Base-by-base conservation (phyloP, 345 rosid species). In the Clarkia xantiana region DNA sequence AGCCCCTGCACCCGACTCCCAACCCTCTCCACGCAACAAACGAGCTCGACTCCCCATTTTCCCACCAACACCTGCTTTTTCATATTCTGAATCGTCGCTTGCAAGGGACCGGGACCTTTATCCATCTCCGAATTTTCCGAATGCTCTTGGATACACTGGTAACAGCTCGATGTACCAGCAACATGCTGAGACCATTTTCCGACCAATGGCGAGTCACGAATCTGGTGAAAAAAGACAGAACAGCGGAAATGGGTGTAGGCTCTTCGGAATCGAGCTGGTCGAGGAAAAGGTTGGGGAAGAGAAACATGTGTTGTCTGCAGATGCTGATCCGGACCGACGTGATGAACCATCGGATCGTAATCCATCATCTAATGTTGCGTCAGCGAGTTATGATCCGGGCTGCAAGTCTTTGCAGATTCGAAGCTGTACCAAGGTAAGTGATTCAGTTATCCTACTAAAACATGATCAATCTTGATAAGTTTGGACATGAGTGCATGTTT, bases 371-470 rank as follows among this genome's bases (percentile, higher is more conserved):
- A 80, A 75, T 65, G 52, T 73, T 63, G 86, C 91, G 52, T 75
- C 81, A 2, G 64, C 52, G 45, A 75, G 86, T 66, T 73, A 78
- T 67, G 97, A 87, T 59, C n/a, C n/a, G n/a, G n/a, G n/a, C n/a
- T n/a, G n/a, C n/a, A n/a, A n/a, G n/a, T n/a, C n/a, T n/a, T 82
- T 79, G 68, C 95, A 82, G 63, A 76, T 78, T 49, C 85, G 99
- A 53, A 84, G 90, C 71, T 93, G 99, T 74, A 93, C 89, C 44
- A 93, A 93, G 90, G 97, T 93, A 42, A 42, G 16, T 40, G 38
- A 10, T 51, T 34, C 29, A 44, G 7, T 25, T 15, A 5, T 2
- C 25, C 36, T 29, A 5, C 36, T 29, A 29, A 0, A 29, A 29
- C 36, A 29, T 29, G 8, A 29, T 7, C n/a, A n/a, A 4, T 29